Evolutionary conservation across 1,139 yeast species (phyloP).

Genomic region (Yamadazyma taylorii): DNA sequence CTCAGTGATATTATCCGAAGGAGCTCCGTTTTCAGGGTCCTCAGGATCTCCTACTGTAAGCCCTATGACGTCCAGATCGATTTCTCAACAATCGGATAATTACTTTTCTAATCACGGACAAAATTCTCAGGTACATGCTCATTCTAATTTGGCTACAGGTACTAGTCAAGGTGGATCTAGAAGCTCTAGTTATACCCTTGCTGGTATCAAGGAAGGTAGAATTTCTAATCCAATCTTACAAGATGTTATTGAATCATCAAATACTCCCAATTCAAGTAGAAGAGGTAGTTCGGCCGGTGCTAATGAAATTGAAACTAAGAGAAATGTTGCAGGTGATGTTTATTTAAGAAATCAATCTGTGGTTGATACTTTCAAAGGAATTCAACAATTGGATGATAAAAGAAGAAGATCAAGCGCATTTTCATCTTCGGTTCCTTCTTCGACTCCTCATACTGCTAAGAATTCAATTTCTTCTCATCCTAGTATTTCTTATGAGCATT

Average conservation of each 20-base stretch:
- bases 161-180: slow-evolving; percentile 12
- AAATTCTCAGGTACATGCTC: slow-evolving; percentile 14
- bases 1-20: slow-evolving; percentile 41
- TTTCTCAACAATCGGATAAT: slow-evolving; percentile 8
- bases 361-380: slow-evolving; percentile 50
- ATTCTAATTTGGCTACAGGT: slow-evolving; percentile 7
- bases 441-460: slow-evolving; percentile 18
- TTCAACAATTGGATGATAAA: slow-evolving; percentile 47
- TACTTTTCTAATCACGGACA: not conserved
- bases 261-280: slow-evolving; percentile 24
- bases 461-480: slow-evolving; percentile 21
- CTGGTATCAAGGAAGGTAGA: slow-evolving; percentile 35
- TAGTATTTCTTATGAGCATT: slow-evolving; percentile 3
- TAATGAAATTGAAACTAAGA: slow-evolving; percentile 49
- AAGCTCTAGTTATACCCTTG: slow-evolving; percentile 28
- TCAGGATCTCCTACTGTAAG: slow-evolving; percentile 7
- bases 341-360: slow-evolving; percentile 49
- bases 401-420: slow-evolving; percentile 42
- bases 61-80: slow-evolving; percentile 8
- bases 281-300: slow-evolving; percentile 39
- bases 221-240: slow-evolving; percentile 28
- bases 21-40: slow-evolving; percentile 10
- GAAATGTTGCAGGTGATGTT: slow-evolving; percentile 57
- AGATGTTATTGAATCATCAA: slow-evolving; percentile 37
- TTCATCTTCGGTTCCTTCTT: slow-evolving; percentile 18